phyloP scores from a whole-genome alignment of 768 basidiomycete genomes.

The Sporobolomyces pararoseus region DNA sequence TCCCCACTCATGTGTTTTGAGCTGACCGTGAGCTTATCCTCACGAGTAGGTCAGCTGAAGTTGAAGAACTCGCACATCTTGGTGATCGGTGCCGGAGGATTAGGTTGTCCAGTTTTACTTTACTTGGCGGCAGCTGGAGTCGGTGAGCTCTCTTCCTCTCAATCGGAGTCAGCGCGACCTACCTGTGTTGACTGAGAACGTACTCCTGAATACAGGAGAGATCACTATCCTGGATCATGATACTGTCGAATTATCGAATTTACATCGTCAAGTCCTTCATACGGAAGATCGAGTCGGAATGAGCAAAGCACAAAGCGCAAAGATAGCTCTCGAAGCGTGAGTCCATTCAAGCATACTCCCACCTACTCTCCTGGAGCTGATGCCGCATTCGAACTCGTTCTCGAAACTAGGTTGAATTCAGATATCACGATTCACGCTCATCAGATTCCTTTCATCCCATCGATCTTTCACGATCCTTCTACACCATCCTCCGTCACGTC shows the following conservation, averaged over 20 bases:
- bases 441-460: conserved; percentile 46
- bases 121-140: conserved; percentile 89
- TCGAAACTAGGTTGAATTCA: conserved; percentile 65
- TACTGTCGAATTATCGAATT: conserved; percentile 77
- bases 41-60: conserved; percentile 65
- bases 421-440: conserved; percentile 60
- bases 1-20: too few relatives aligned
- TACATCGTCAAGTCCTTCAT: conserved; percentile 90
- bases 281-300: conserved; percentile 65
- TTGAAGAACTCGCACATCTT: conserved; percentile 69
- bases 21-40: too few relatives aligned
- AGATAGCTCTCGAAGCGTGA: conserved; percentile 64
- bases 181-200: too few relatives aligned
- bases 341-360: too few relatives aligned
- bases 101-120: conserved; percentile 92
- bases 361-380: too few relatives aligned
- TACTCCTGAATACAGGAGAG: too few relatives aligned
- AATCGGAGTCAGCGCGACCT: too few relatives aligned
- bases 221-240: conserved; percentile 88
- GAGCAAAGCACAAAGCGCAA: conserved; percentile 78
- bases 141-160: conserved; percentile 57
- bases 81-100: conserved; percentile 89
- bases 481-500: conserved; percentile 28
- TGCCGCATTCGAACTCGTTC: too few relatives aligned
- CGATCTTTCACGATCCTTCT: conserved; percentile 31